Conservation (phyloP, 1,139 yeast species). For the Geotrichum cucujoidarum region DNA sequence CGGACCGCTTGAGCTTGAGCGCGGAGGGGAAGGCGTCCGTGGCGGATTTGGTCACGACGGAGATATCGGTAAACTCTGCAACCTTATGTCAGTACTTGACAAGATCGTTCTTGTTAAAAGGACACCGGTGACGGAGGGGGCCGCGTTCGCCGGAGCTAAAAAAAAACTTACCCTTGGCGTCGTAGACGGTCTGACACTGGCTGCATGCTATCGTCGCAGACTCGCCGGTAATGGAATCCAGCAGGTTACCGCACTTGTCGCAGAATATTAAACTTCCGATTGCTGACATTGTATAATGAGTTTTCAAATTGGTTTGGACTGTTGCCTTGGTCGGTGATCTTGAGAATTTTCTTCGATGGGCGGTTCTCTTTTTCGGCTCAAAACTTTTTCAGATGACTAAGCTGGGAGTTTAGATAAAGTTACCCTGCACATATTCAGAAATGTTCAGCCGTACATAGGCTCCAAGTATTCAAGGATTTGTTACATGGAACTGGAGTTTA, state of each 20-base stretch:
- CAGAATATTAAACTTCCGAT: constrained; percentile 95
- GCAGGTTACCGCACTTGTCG: constrained; percentile 84
- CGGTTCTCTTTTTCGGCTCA: too few species aligned
- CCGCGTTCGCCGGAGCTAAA: background rate
- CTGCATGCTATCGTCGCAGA: constrained; percentile 50
- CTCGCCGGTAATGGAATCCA: constrained; percentile 59
- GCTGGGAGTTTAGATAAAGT: too few species aligned
- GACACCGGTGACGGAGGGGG: background rate
- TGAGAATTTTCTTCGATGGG: background rate
- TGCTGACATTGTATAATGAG: constrained; percentile 60
- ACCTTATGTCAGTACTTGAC: too few species aligned
- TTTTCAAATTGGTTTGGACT: too few species aligned
- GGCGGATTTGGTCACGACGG: constrained; percentile 81
- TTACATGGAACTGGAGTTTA: too few species aligned
- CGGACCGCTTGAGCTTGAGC: constrained; percentile 73
- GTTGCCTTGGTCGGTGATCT: background rate
- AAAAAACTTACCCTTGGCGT: constrained; percentile 34
- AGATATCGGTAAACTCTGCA: constrained; percentile 61
- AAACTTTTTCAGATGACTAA: background rate
- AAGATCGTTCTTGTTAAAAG: too few species aligned
- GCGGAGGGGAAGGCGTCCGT: constrained; percentile 91
- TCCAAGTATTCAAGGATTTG: too few species aligned
- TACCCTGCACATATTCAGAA: too few species aligned
- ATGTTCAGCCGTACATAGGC: too few species aligned
- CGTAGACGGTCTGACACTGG: constrained; percentile 61